Percentiles rank a stretch among this genome's conserved stretches.
Evolutionary conservation across 371 early-diverging fungal genomes (phyloP).

Genomic region (Mucor saturninus): DNA sequence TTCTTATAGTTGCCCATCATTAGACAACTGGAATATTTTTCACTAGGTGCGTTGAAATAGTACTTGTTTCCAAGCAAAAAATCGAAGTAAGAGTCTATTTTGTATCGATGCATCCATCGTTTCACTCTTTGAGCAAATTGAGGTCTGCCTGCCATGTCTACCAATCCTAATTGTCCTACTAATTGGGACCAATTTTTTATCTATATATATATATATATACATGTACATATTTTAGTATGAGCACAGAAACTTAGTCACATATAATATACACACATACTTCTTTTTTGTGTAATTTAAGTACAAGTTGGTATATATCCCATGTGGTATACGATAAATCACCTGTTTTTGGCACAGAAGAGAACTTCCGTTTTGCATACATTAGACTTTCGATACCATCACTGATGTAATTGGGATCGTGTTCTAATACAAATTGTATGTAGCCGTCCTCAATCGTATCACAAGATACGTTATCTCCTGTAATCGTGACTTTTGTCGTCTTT

Average conservation of each 20-base stretch:
- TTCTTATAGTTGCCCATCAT: constrained; percentile 55
- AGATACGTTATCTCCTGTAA: constrained; percentile 46
- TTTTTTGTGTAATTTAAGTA: constrained; percentile 45
- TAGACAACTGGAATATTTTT: constrained; percentile 45
- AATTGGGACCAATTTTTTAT: constrained; percentile 60
- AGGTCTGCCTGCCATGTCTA: constrained; percentile 49
- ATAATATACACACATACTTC: constrained; percentile 33
- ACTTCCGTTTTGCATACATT: constrained; percentile 49
- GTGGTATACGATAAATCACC: constrained; percentile 52
- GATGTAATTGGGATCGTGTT: constrained; percentile 44
- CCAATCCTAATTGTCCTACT: constrained; percentile 50
- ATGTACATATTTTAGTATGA: background rate
- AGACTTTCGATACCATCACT: constrained; percentile 46
- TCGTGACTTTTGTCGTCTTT: constrained; percentile 6
- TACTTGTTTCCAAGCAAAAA: constrained; percentile 51
- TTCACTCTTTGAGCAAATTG: constrained; percentile 58
- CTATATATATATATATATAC: constrained; percentile 19
- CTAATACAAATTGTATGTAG: constrained; percentile 49
- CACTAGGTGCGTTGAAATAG: constrained; percentile 38
- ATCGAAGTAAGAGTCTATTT: constrained; percentile 57
- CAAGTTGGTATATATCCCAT: constrained; percentile 54
- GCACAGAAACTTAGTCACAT: background rate
- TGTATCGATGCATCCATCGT: constrained; percentile 57
- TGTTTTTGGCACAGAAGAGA: constrained; percentile 49
- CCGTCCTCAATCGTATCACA: constrained; percentile 47